Percentiles rank a stretch among this genome's conserved stretches.
These are phyloP conservation scores for Rhynchosporium secalis DNA, from an alignment of 2,329 filamentous ascomycete genomes.

Conservation along the genomic window DNA sequence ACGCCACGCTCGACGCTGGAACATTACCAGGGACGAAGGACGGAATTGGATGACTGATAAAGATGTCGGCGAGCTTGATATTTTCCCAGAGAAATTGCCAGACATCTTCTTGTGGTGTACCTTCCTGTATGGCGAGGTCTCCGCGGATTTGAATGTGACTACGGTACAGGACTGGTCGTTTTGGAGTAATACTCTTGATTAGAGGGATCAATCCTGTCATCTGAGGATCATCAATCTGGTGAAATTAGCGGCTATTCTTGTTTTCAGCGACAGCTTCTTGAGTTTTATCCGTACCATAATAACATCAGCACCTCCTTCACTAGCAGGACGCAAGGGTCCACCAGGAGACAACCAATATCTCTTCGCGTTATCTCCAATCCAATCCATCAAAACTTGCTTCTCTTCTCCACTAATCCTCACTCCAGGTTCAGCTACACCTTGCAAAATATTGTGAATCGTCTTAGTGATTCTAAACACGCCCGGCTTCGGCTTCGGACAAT, in stretches of 20 bases:
- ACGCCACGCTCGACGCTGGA: constrained; percentile 64
- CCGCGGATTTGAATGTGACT: constrained; percentile 82
- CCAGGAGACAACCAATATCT: constrained; percentile 71
- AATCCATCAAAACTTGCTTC: constrained; percentile 63
- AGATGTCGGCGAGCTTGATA: constrained; percentile 71
- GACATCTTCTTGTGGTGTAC: constrained; percentile 68
- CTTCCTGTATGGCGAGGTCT: constrained; percentile 64
- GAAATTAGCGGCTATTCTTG: neutral
- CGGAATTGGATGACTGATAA: constrained; percentile 79
- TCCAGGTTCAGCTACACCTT: constrained; percentile 68
- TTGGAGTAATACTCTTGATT: constrained; percentile 68
- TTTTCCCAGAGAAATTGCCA: constrained; percentile 76
- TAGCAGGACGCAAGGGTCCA: constrained; percentile 64
- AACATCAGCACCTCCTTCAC: constrained; percentile 72
- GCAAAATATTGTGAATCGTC: constrained; percentile 85
- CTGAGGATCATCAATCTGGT: constrained; percentile 73
- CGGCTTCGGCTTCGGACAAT: constrained; percentile 75
- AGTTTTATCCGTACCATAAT: constrained; percentile 54
- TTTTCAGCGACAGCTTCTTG: neutral
- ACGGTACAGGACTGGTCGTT: constrained; percentile 76
- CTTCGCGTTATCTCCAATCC: constrained; percentile 72
- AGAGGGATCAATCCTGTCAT: constrained; percentile 78
- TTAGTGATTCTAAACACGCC: constrained; percentile 83
- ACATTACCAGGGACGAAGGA: constrained; percentile 72
- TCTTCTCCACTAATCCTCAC: constrained; percentile 65